A percentile compares a stretch with the other conserved stretches of the same genome.
Evolutionary conservation across 192 early-diverging fungal species (phyloP).

Genomic region (Coemansia asiatica): DNA sequence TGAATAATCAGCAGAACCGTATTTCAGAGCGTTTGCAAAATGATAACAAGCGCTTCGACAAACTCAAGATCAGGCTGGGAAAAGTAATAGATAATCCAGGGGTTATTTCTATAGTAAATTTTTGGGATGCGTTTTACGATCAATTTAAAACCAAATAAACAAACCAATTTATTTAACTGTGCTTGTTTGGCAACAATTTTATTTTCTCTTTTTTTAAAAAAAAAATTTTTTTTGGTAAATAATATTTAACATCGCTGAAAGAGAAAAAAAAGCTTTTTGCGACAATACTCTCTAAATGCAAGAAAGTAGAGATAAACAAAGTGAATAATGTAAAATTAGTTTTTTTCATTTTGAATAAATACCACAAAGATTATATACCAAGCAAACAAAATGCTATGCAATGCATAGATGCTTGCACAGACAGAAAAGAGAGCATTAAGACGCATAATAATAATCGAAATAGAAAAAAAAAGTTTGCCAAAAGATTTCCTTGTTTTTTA

Average conservation of each 20-base stretch:
- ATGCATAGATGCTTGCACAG: slow-evolving; percentile 1
- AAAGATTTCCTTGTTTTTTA: not conserved
- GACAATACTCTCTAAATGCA: not conserved
- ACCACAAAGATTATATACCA: no score
- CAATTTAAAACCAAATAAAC: not conserved
- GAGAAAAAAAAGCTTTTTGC: no score
- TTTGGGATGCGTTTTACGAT: slow-evolving; percentile 7
- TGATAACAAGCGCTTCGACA: not conserved
- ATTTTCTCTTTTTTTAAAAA: not conserved
- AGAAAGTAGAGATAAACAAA: not conserved
- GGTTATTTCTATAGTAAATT: not conserved
- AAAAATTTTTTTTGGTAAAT: no score
- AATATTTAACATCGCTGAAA: not conserved
- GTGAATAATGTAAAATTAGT: not conserved
- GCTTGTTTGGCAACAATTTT: not conserved
- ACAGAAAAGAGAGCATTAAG: not conserved
- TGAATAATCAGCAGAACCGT: not conserved
- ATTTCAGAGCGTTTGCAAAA: not conserved
- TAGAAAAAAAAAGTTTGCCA: not conserved
- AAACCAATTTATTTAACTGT: not conserved
- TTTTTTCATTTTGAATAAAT: no score
- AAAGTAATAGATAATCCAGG: not conserved
- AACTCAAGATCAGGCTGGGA: not conserved
- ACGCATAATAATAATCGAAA: not conserved
- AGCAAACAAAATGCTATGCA: not conserved